phyloP scores from a whole-genome alignment of 768 basidiomycete genomes.

The Pisolithus marmoratus region DNA sequence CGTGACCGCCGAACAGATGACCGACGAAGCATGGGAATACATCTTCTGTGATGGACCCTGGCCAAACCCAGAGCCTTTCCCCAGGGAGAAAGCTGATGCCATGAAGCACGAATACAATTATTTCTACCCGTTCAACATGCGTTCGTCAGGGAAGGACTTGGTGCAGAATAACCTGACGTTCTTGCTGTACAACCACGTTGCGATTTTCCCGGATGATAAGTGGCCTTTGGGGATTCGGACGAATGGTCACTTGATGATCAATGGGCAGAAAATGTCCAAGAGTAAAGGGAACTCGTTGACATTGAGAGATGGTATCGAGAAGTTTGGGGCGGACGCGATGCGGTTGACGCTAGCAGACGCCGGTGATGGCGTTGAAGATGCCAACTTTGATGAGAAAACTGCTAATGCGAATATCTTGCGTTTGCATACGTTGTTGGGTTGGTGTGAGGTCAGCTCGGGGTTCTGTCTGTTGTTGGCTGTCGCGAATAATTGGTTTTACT shows the following conservation, averaged over 20 bases:
- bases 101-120: constrained; percentile 91
- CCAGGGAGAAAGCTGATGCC: constrained; percentile 71
- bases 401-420: constrained; percentile 96
- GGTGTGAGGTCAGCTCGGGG: constrained; percentile 76
- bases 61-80: constrained; percentile 60
- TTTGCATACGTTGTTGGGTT: constrained; percentile 81
- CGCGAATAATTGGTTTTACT: neutral
- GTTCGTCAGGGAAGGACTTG: constrained; percentile 96
- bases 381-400: constrained; percentile 98
- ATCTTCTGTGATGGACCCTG: constrained; percentile 74
- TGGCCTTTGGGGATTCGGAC: constrained; percentile 91
- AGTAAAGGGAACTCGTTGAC: constrained; percentile 95
- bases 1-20: constrained; percentile 88
- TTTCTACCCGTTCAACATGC: constrained; percentile 97
- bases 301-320: constrained; percentile 77
- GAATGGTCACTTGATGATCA: constrained; percentile 95
- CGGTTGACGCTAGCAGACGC: constrained; percentile 91
- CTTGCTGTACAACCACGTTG: constrained; percentile 91
- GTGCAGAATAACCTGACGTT: constrained; percentile 95
- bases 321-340: constrained; percentile 96
- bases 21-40: constrained; percentile 97
- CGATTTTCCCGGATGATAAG: constrained; percentile 80
- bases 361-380: constrained; percentile 96
- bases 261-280: constrained; percentile 99
- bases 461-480: neutral